Base-by-base conservation (phyloP, 805 yeast species). In the Candida silvicultrix region DNA sequence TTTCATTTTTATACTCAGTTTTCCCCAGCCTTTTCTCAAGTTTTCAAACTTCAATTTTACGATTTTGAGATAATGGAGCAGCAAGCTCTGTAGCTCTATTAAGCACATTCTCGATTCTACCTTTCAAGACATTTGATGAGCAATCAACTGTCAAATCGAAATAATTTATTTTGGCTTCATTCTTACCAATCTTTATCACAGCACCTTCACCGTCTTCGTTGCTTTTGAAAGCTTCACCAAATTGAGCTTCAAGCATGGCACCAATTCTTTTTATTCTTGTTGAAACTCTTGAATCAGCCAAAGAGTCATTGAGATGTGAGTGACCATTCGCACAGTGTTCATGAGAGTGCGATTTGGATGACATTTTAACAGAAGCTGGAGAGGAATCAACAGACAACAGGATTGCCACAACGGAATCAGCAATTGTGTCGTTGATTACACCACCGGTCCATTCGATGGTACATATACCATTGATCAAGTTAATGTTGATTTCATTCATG, bases 361-460 rank as follows among this genome's bases (percentile, higher is more conserved):
- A 81, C 52, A 89, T 64, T 61, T 92, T 94, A 25, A 94, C 96
- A 7, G 97, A 88, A 2, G 97, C 95, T 11, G 97, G 97, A 0
- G 96, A 82, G 0, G 96, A 83, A 62, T 94, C 99, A 38, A 92
- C 94, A 40, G 96, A 87, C 65, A 92, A 75, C 29, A 94, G 65
- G 35, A 94, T 89, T 0, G 97, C 97, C 48, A 94, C 78, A 1
- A 89, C 85, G 15, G 96, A 83, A 59, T 94, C 99, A 0, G 99
- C 99, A 51, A 94, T 78, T 0, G 97, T 84, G 58, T 94, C 99
- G 49, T 86, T 90, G 68, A 89, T 79, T 46, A 87, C 71, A 48
- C 89, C 90, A 54, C 95, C 92, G 16, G 81, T 78, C 99, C 99
- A 94, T 63, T 88, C 95, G 14, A 92, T 81, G 0, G 84, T 75